Base-by-base conservation (phyloP, 2,329 filamentous ascomycete genomes). In the Fusarium protoensiforme region DNA sequence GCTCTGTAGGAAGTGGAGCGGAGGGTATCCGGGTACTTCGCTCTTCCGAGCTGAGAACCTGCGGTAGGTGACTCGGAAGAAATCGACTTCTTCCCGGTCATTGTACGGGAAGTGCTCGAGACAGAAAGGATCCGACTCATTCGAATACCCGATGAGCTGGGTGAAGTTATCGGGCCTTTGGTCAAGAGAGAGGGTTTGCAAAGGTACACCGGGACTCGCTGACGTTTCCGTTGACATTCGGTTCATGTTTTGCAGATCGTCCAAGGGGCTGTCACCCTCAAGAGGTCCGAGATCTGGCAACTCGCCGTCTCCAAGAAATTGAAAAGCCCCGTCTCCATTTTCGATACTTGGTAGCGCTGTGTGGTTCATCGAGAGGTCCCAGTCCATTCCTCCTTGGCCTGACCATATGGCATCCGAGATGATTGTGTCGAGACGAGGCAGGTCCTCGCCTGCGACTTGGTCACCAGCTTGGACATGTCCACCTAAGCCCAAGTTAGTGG, bases 1-100 rank as follows among this genome's bases (percentile, higher is more conserved):
- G 31, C 51, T 56, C 14, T 56, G 51, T 24, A 56, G 8, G n/a
- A 56, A 56, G 8, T 56, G 51, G 3, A 56, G n/a, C 3, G 51
- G 51, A 7, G 51, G 51, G 14, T 35, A 18, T 10, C 33, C n/a
- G 4, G 51, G 33, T 18, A 22, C n/a, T 22, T 35, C 31, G 9
- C 33, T 2, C 1, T n/a, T 18, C 29, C 24, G 22, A 5, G 43
- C 20, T 4, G 38, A 46, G 14, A 66, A 33, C 27, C 62, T 72
- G n/a, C 72, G 70, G 53, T 76, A 76, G 2, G 71, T 71, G 29
- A 76, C 74, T 18, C 63, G 59, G 65, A 73, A 76, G 70, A 81
- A 81, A 22, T 56, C 51, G 13, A 56, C 51, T 4, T 56, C 51
- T 8, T 82, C 80, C 3, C 67, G 61, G 16, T 74, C 56, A 63